Percentiles rank a stretch among this genome's conserved stretches.
These are phyloP conservation scores for Arabidopsis lyrata DNA, from an alignment of 441 rosid genomes.

Conservation along the genomic window DNA sequence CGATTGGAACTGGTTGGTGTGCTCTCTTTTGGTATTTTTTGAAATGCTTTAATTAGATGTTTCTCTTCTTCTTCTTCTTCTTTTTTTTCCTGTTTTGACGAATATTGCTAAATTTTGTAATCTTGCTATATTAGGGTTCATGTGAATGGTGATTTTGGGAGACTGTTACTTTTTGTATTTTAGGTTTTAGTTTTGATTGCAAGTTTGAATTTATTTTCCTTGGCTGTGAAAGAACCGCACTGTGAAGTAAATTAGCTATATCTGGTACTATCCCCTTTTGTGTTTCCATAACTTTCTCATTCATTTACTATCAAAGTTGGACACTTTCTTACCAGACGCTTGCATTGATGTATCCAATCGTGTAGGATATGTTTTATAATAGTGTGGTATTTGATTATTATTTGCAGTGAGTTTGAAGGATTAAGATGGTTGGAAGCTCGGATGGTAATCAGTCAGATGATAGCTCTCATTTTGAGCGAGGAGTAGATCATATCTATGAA, in stretches of 20 bases:
- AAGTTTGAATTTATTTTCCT: background rate
- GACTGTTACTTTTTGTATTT: background rate
- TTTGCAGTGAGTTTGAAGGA: slow-evolving; percentile 33
- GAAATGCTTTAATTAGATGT: slow-evolving; percentile 6
- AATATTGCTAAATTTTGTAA: slow-evolving; percentile 23
- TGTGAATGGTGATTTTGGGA: slow-evolving; percentile 3
- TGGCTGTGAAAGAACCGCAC: background rate
- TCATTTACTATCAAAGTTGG: slow-evolving; percentile 7
- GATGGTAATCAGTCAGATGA: slow-evolving; percentile 88
- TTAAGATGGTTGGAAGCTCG: slow-evolving; percentile 70
- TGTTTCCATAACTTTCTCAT: slow-evolving; percentile 6
- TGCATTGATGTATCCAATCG: slow-evolving; percentile 1
- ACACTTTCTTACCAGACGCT: background rate
- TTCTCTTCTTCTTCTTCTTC: background rate
- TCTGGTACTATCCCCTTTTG: slow-evolving; percentile 26
- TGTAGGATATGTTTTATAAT: slow-evolving; percentile 2
- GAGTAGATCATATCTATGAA: slow-evolving; percentile 85
- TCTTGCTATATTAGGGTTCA: slow-evolving; percentile 19
- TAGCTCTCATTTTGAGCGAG: slow-evolving; percentile 76
- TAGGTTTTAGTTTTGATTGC: background rate
- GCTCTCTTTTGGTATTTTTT: slow-evolving; percentile 23
- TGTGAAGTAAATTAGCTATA: background rate
- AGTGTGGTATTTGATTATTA: background rate
- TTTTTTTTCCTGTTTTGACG: background rate
- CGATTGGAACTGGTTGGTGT: slow-evolving; percentile 21